Conservation (phyloP, 768 basidiomycete species). For the Paxillus involutus region DNA sequence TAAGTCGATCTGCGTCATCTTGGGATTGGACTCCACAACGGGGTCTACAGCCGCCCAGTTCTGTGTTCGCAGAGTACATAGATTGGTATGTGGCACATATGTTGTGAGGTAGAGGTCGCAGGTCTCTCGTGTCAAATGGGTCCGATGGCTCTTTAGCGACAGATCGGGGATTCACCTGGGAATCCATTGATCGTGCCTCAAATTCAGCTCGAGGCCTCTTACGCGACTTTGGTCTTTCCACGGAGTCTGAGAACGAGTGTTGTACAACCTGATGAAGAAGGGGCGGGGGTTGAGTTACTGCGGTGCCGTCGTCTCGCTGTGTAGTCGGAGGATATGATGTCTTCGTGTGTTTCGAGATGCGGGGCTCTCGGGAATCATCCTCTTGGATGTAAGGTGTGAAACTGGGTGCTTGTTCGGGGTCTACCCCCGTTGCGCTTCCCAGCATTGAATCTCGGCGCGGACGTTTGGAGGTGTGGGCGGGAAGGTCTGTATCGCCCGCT, state of each 20-base stretch:
- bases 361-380: neutral
- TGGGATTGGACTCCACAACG: conserved; percentile 5
- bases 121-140: conserved; percentile 10
- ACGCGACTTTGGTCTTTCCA: neutral
- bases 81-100: neutral
- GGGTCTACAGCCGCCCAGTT: neutral
- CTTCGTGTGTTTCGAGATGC: neutral
- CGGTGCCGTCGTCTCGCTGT: neutral
- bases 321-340: neutral
- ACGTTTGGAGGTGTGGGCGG: conserved; percentile 9
- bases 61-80: neutral
- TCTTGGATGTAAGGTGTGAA: neutral
- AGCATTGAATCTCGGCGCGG: conserved; percentile 8
- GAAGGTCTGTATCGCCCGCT: neutral
- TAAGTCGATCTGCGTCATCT: conserved; percentile 15
- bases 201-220: conserved; percentile 21
- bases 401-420: neutral
- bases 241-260: neutral
- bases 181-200: conserved; percentile 8
- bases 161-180: neutral
- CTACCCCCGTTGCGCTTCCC: neutral
- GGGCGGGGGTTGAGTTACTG: neutral
- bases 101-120: conserved; percentile 24
- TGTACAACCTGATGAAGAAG: neutral
- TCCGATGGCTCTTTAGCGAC: conserved; percentile 12